Conservation (phyloP, 2,329 filamentous ascomycete genomes). For the Ustulina deusta region DNA sequence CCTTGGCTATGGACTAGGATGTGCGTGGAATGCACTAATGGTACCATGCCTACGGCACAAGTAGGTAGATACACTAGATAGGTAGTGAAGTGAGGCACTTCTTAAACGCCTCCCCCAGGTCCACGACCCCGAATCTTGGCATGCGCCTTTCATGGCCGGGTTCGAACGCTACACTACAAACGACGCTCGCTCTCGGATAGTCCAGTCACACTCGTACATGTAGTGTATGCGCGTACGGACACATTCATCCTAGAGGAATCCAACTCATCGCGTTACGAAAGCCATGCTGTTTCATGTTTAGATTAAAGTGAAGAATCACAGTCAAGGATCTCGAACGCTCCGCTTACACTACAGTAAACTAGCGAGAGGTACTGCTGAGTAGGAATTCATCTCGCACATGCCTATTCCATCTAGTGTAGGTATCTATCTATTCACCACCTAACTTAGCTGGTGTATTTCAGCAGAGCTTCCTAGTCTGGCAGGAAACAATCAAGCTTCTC, state of each 20-base stretch:
- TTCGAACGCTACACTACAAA: constrained; percentile 1
- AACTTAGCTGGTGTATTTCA: not conserved
- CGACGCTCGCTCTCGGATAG: not conserved
- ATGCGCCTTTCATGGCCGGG: constrained; percentile 7
- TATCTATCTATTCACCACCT: not conserved
- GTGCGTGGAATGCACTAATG: too few relatives aligned
- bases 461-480: not conserved
- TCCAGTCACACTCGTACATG: too few relatives aligned
- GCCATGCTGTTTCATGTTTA: constrained; percentile 5
- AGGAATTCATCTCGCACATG: constrained; percentile 8
- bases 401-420: constrained; percentile 6
- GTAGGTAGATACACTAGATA: too few relatives aligned
- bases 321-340: constrained; percentile 19
- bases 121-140: constrained; percentile 15
- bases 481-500: not conserved
- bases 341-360: not conserved
- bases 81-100: too few relatives aligned
- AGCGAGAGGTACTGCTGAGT: too few relatives aligned
- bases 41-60: too few relatives aligned
- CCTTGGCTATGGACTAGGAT: not conserved
- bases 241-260: not conserved
- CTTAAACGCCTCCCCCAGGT: too few relatives aligned
- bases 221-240: too few relatives aligned
- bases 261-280: constrained; percentile 14
- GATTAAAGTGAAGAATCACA: constrained; percentile 9